Conservation (phyloP, 345 rosid species). For the Rhodamnia rubescens region DNA sequence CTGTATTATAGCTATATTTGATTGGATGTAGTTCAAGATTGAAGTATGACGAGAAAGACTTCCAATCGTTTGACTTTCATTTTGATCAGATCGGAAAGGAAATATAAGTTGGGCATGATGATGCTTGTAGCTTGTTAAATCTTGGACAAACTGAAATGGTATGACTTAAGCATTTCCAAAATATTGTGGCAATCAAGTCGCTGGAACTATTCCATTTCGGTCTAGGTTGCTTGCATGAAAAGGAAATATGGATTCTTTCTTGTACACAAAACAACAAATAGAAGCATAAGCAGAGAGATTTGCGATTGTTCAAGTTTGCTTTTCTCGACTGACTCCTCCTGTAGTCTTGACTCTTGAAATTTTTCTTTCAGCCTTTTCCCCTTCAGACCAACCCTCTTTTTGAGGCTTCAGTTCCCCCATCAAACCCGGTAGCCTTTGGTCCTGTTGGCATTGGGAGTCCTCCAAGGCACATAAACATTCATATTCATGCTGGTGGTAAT, state of each 20-base stretch:
- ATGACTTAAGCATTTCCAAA: neutral
- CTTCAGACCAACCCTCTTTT: slow-evolving; percentile 69
- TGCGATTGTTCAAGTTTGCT: neutral
- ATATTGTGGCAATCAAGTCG: neutral
- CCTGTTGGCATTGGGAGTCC: slow-evolving; percentile 59
- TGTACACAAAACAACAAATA: neutral
- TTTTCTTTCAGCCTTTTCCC: slow-evolving; percentile 74
- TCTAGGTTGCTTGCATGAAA: neutral
- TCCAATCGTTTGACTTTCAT: neutral
- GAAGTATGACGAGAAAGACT: neutral
- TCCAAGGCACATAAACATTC: slow-evolving; percentile 78
- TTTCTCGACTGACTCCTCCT: neutral
- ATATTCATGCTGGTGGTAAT: slow-evolving; percentile 86
- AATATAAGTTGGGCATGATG: neutral
- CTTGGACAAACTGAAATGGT: neutral
- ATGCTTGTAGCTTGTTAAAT: neutral
- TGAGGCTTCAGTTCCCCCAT: slow-evolving; percentile 36
- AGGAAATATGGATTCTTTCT: neutral
- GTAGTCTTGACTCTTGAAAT: neutral
- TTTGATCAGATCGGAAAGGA: neutral
- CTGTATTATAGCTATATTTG: neutral
- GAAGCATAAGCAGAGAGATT: neutral
- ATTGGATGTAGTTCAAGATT: neutral
- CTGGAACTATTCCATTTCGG: neutral
- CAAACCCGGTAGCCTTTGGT: slow-evolving; percentile 32